Evolutionary conservation across 495 filamentous ascomycete genomes (phyloP).

Genomic region (Aspergillus haitiensis): DNA sequence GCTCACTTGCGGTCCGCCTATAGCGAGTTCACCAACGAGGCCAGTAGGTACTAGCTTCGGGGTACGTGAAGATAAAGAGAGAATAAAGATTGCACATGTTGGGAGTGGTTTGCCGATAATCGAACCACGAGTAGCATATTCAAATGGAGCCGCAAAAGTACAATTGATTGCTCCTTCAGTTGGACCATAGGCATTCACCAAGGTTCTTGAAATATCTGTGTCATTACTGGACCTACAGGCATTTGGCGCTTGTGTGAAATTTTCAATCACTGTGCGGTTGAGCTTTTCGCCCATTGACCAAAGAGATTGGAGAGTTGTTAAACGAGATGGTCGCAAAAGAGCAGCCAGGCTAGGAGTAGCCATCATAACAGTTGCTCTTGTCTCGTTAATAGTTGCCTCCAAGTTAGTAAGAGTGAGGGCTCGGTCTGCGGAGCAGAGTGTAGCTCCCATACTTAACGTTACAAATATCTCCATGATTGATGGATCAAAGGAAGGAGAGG

Average conservation of each 20-base stretch:
- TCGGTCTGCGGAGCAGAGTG: slow-evolving; percentile 48
- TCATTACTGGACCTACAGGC: neutral
- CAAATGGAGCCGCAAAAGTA: slow-evolving; percentile 29
- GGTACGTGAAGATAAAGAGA: slow-evolving; percentile 27
- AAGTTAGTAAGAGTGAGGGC: slow-evolving; percentile 27
- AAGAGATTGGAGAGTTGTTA: slow-evolving; percentile 32
- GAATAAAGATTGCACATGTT: slow-evolving; percentile 32
- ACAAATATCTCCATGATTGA: slow-evolving; percentile 87
- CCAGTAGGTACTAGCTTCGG: slow-evolving; percentile 41
- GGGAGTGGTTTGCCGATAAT: slow-evolving; percentile 39
- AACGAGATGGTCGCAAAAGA: slow-evolving; percentile 27
- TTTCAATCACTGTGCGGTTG: slow-evolving; percentile 33
- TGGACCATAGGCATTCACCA: slow-evolving; percentile 39
- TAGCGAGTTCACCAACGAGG: slow-evolving; percentile 44
- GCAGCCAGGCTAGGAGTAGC: slow-evolving; percentile 36
- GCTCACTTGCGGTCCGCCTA: slow-evolving; percentile 50
- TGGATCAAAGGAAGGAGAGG: slow-evolving; percentile 79
- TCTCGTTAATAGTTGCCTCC: slow-evolving; percentile 29
- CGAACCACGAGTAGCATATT: slow-evolving; percentile 28
- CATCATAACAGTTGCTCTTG: slow-evolving; percentile 33
- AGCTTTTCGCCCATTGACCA: slow-evolving; percentile 37
- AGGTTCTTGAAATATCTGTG: slow-evolving; percentile 8
- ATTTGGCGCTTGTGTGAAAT: slow-evolving; percentile 19
- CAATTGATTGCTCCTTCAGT: slow-evolving; percentile 39
- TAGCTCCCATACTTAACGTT: slow-evolving; percentile 62